These are phyloP conservation scores for Solanum neorickii DNA, from an alignment of 257 asterid species.

Conservation along the genomic window DNA sequence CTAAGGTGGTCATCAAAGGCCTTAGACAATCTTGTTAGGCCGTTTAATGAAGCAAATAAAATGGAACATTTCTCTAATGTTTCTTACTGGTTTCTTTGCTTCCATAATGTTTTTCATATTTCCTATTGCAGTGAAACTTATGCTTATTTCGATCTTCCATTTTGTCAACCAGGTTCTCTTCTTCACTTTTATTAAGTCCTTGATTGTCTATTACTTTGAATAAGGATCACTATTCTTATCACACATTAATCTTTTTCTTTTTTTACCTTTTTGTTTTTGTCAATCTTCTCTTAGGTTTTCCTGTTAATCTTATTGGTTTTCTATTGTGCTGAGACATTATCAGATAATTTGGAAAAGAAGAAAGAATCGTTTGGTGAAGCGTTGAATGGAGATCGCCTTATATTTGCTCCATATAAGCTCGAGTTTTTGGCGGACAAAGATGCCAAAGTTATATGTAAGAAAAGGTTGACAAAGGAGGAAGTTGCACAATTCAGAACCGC, in stretches of 20 bases:
- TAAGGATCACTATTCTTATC: not conserved
- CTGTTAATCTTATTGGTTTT: not conserved
- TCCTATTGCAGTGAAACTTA: conserved; percentile 7
- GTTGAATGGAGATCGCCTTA: conserved; percentile 10
- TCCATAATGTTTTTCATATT: not conserved
- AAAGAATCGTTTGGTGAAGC: conserved; percentile 3
- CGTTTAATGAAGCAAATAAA: not conserved
- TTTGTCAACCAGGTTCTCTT: conserved; percentile 16
- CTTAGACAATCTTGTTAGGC: not conserved
- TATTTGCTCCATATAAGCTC: conserved; percentile 4
- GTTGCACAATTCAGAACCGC: conserved; percentile 3
- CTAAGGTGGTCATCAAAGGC: not conserved
- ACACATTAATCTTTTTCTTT: not conserved
- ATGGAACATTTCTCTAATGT: not conserved
- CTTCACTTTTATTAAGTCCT: not conserved
- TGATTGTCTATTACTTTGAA: not conserved
- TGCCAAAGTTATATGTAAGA: not conserved
- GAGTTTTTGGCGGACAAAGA: conserved; percentile 1
- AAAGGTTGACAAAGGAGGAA: conserved; percentile 10
- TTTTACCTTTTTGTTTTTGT: not conserved
- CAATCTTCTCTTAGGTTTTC: not conserved
- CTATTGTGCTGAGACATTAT: not conserved
- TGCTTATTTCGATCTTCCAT: conserved; percentile 11
- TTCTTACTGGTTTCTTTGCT: not conserved
- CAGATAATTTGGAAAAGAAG: conserved; percentile 7